Evolutionary conservation across 2,329 filamentous ascomycete species (phyloP).

Genomic region (Xylariales sp.): DNA sequence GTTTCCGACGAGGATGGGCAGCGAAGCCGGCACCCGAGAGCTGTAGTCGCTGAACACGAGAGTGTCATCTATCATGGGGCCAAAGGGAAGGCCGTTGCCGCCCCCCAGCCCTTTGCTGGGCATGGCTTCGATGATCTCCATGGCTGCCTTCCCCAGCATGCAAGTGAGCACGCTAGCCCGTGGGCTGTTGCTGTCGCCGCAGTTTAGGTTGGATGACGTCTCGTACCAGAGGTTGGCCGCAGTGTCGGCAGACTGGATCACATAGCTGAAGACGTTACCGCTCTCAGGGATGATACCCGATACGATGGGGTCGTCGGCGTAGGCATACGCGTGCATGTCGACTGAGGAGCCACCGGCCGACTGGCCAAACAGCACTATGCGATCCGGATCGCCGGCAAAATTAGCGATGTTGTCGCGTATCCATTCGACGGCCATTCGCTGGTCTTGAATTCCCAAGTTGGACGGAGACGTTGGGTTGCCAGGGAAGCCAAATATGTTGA

Average conservation of each 20-base stretch:
- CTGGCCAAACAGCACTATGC: slow-evolving; percentile 16
- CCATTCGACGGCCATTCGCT: slow-evolving; percentile 54
- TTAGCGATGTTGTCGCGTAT: slow-evolving; percentile 36
- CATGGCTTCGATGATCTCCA: neutral
- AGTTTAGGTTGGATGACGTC: neutral
- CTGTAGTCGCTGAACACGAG: slow-evolving; percentile 3
- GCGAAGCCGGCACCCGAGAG: neutral
- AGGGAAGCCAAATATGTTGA: slow-evolving; percentile 7
- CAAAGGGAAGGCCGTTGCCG: neutral
- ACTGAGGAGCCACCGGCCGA: slow-evolving; percentile 4
- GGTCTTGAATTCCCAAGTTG: slow-evolving; percentile 36
- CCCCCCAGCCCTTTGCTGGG: neutral
- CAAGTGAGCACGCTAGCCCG: neutral
- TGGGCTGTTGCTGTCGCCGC: neutral
- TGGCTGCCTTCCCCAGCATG: neutral
- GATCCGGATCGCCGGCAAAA: slow-evolving; percentile 26
- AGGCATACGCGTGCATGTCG: slow-evolving; percentile 2
- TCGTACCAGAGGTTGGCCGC: neutral
- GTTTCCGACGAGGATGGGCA: slow-evolving; percentile 4
- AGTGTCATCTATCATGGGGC: slow-evolving; percentile 1
- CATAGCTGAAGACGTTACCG: neutral
- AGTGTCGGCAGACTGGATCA: neutral
- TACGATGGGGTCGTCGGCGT: slow-evolving; percentile 2
- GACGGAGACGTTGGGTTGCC: slow-evolving; percentile 29
- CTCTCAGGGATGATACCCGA: slow-evolving; percentile 2